phyloP scores from a whole-genome alignment of 306 rosid species.

The Citrullus amarus region DNA sequence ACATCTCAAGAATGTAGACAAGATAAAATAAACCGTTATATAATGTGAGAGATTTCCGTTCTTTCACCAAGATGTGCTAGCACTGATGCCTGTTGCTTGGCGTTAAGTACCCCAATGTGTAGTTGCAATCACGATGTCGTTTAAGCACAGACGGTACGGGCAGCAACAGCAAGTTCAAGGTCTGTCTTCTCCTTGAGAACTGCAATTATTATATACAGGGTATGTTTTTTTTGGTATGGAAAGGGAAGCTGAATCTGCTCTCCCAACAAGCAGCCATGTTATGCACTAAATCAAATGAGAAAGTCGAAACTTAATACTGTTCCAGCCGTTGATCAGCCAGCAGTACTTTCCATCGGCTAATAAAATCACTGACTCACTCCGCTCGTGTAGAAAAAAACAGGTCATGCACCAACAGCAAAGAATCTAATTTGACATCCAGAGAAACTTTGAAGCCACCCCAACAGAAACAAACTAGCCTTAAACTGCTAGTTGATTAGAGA shows the following conservation, averaged over 20 bases:
- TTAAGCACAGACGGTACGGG: not conserved
- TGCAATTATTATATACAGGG: constrained; percentile 4
- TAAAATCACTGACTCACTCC: not conserved
- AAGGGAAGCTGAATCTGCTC: constrained; percentile 6
- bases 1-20: not conserved
- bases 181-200: constrained; percentile 7
- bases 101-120: not conserved
- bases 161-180: not conserved
- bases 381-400: not conserved
- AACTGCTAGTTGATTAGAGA: constrained; percentile 1
- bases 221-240: not conserved
- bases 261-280: constrained; percentile 5
- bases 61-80: not conserved
- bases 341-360: not conserved
- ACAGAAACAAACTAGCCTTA: constrained; percentile 2
- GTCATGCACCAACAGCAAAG: not conserved
- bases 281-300: constrained; percentile 10
- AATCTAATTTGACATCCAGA: constrained; percentile 5
- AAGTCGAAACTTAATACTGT: not conserved
- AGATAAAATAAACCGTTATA: constrained; percentile 1
- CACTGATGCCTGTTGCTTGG: not conserved
- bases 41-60: not conserved
- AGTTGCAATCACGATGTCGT: not conserved
- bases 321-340: not conserved
- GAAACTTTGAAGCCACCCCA: constrained; percentile 10